Percentiles rank a stretch among this genome's conserved stretches.
These are phyloP conservation scores for Geranium rotundifolium DNA, from an alignment of 345 rosid species.

Conservation along the genomic window DNA sequence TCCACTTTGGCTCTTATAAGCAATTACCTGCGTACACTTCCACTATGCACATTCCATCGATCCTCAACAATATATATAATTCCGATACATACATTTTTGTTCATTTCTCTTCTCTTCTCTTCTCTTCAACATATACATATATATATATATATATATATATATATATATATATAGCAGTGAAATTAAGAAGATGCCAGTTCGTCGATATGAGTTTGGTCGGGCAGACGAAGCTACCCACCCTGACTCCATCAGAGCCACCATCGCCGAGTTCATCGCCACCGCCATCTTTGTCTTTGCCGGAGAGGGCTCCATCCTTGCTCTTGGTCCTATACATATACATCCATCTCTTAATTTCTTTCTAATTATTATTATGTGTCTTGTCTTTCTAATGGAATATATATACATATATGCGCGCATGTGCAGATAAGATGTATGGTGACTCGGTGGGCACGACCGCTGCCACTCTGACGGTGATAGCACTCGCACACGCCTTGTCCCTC, in stretches of 20 bases:
- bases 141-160: too few species aligned
- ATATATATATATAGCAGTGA: too few species aligned
- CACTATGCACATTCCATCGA: too few species aligned
- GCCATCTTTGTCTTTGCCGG: conserved; percentile 66
- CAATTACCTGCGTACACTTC: too few species aligned
- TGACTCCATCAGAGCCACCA: conserved; percentile 39
- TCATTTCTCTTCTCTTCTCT: too few species aligned
- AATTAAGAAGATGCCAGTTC: conserved; percentile 22
- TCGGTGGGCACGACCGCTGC: conserved; percentile 21
- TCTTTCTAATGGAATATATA: neutral
- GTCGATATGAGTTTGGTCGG: conserved; percentile 33
- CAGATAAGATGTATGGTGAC: conserved; percentile 14
- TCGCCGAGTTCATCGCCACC: conserved; percentile 65
- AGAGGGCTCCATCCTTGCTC: conserved; percentile 70
- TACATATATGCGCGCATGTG: neutral
- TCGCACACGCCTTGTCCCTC: conserved; percentile 57
- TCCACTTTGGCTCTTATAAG: conserved; percentile 10
- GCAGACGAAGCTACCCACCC: conserved; percentile 41
- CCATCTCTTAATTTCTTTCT: too few species aligned
- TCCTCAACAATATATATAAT: conserved; percentile 14
- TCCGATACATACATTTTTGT: conserved; percentile 21
- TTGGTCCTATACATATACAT: conserved; percentile 26
- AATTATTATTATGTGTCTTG: too few species aligned
- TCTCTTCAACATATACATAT: neutral
- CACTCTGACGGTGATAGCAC: conserved; percentile 39